Evolutionary conservation across 2,329 filamentous ascomycete genomes (phyloP).

Genomic region (Botrytis tulipae): DNA sequence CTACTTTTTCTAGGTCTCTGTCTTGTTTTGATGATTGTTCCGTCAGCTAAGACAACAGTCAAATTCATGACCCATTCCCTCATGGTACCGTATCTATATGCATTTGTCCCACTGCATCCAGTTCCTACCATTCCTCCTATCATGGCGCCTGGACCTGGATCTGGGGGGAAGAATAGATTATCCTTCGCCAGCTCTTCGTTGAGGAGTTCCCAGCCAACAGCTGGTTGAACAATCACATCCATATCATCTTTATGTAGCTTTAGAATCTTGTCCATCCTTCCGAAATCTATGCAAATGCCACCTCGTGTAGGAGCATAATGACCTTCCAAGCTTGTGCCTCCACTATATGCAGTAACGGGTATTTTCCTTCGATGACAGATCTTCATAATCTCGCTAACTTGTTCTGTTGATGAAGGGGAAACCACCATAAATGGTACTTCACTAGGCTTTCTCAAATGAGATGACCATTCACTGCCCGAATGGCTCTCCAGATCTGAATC

Average conservation of each 20-base stretch:
- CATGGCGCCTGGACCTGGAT: constrained; percentile 87
- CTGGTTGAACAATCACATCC: constrained; percentile 75
- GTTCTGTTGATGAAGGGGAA: constrained; percentile 73
- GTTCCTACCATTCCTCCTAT: constrained; percentile 88
- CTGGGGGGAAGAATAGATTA: constrained; percentile 86
- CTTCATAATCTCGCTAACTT: constrained; percentile 86
- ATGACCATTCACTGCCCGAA: constrained; percentile 61
- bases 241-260: constrained; percentile 73
- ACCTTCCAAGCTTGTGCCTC: constrained; percentile 85
- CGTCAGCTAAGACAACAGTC: constrained; percentile 86
- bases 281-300: constrained; percentile 84
- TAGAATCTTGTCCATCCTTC: constrained; percentile 78
- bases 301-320: constrained; percentile 81
- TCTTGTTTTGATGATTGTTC: constrained; percentile 84
- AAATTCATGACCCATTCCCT: constrained; percentile 86
- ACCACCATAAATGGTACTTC: constrained; percentile 68
- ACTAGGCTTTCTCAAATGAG: constrained; percentile 50
- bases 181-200: constrained; percentile 73
- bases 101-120: constrained; percentile 75
- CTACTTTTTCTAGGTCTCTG: constrained; percentile 86
- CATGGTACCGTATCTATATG: constrained; percentile 93
- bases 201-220: constrained; percentile 80
- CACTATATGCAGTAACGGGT: constrained; percentile 82
- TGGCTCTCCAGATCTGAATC: constrained; percentile 56
- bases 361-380: constrained; percentile 78